Percentiles rank a stretch among this genome's conserved stretches.
phyloP scores from a whole-genome alignment of 208 protist genomes.

The Wallacemonas collosoma region DNA sequence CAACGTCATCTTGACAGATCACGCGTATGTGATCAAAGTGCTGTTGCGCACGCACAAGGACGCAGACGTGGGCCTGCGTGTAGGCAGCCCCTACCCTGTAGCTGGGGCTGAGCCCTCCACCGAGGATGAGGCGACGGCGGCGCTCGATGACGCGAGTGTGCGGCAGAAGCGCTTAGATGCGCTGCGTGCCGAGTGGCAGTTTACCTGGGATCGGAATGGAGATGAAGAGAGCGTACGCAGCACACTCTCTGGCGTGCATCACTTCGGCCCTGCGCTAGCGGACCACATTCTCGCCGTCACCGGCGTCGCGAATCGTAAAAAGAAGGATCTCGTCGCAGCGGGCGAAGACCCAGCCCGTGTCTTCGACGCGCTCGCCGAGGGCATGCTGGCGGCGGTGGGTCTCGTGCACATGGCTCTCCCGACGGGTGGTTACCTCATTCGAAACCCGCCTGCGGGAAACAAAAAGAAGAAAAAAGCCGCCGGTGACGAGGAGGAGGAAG shows the following conservation, averaged over 20 bases:
- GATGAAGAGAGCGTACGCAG: constrained; percentile 46
- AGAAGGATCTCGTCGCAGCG: constrained; percentile 29
- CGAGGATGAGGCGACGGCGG: constrained; percentile 10
- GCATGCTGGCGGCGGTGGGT: constrained; percentile 56
- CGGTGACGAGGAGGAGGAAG: neutral
- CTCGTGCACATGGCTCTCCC: constrained; percentile 47
- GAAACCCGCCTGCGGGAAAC: neutral
- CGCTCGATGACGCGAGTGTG: constrained; percentile 8
- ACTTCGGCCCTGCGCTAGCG: constrained; percentile 75
- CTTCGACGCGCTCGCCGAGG: constrained; percentile 48
- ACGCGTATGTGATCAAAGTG: constrained; percentile 92
- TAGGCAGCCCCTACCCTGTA: constrained; percentile 78
- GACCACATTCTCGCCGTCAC: constrained; percentile 69
- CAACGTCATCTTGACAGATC: constrained; percentile 97
- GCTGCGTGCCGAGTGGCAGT: constrained; percentile 51
- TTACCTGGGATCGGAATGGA: constrained; percentile 43
- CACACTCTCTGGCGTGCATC: constrained; percentile 58
- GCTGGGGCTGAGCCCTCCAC: constrained; percentile 14
- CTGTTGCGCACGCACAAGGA: constrained; percentile 92
- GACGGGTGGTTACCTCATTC: constrained; percentile 67
- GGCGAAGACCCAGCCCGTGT: constrained; percentile 21
- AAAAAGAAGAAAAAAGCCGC: constrained; percentile 21
- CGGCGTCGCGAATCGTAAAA: constrained; percentile 36
- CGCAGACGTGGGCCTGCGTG: constrained; percentile 70
- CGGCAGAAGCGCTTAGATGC: constrained; percentile 20